Evolutionary conservation across 768 basidiomycete species (phyloP).

Genomic region (Pleurotus djamor): DNA sequence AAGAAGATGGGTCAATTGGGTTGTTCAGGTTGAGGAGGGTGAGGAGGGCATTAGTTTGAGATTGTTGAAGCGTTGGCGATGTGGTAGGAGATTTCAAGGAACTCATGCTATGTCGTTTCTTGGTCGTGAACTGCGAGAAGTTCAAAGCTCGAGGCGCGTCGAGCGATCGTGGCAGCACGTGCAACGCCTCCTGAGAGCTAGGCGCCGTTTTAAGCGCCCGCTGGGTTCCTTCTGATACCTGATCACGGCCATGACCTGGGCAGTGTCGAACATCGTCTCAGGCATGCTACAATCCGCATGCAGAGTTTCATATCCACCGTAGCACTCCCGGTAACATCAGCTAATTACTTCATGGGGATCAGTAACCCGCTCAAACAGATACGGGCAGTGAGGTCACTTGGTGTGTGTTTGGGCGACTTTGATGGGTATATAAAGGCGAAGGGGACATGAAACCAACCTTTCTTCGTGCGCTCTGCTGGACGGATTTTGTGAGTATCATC

Average conservation of each 20-base stretch:
- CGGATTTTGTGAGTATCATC: constrained; percentile 3
- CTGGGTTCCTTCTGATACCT: no score
- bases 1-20: constrained; percentile 35
- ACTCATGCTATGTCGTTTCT: not conserved
- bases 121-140: not conserved
- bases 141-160: not conserved
- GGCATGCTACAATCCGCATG: no score
- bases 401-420: not conserved
- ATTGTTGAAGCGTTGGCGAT: constrained; percentile 70
- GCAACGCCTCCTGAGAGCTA: not conserved
- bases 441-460: not conserved
- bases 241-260: no score
- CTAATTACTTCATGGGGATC: not conserved
- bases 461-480: constrained; percentile 8
- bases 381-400: not conserved
- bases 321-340: not conserved
- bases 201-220: not conserved
- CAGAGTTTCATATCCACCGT: no score
- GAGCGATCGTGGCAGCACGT: constrained; percentile 4
- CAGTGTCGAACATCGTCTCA: no score
- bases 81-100: not conserved
- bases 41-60: constrained; percentile 84
- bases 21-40: constrained; percentile 85
- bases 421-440: not conserved
- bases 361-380: no score